Percentiles rank a stretch among this genome's conserved stretches.
phyloP scores from a whole-genome alignment of 768 basidiomycete genomes.

The Filobasidium wieringae region DNA sequence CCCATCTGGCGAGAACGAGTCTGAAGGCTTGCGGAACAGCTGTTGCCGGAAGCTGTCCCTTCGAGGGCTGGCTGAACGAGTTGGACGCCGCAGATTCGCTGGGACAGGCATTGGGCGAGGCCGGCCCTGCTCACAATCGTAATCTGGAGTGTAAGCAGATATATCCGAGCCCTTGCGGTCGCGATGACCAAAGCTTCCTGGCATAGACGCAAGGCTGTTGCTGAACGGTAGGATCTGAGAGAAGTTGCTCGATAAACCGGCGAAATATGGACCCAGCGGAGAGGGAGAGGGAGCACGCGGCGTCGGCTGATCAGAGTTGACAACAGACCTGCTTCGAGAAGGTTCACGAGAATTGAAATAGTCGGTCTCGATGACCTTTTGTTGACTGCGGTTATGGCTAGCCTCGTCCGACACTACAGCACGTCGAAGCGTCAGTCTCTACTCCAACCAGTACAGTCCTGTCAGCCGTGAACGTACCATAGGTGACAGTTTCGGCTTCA shows the following conservation, averaged over 20 bases:
- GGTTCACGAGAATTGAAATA: slow-evolving; percentile 4
- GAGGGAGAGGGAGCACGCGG: not conserved
- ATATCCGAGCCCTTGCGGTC: not conserved
- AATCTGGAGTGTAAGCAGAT: not conserved
- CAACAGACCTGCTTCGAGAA: not conserved
- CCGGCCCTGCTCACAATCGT: slow-evolving; percentile 5
- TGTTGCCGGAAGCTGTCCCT: slow-evolving; percentile 3
- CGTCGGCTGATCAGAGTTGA: not conserved
- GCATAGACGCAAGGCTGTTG: slow-evolving; percentile 3
- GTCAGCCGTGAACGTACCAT: too few species aligned
- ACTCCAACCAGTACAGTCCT: too few species aligned
- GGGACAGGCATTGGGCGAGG: not conserved
- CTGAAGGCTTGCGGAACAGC: slow-evolving; percentile 3
- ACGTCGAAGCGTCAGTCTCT: too few species aligned
- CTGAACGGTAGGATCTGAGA: slow-evolving; percentile 7
- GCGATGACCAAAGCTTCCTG: slow-evolving; percentile 4
- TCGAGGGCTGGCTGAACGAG: slow-evolving; percentile 12
- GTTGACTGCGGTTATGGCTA: too few species aligned
- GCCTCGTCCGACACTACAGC: too few species aligned
- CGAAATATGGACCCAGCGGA: not conserved
- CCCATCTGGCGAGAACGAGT: slow-evolving; percentile 1
- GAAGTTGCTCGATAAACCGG: slow-evolving; percentile 3
- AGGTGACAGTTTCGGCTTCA: too few species aligned
- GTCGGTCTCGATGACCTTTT: not conserved
- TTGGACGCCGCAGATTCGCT: not conserved